Conservation (phyloP, 345 rosid species). For the Gossypium ekmanianum region DNA sequence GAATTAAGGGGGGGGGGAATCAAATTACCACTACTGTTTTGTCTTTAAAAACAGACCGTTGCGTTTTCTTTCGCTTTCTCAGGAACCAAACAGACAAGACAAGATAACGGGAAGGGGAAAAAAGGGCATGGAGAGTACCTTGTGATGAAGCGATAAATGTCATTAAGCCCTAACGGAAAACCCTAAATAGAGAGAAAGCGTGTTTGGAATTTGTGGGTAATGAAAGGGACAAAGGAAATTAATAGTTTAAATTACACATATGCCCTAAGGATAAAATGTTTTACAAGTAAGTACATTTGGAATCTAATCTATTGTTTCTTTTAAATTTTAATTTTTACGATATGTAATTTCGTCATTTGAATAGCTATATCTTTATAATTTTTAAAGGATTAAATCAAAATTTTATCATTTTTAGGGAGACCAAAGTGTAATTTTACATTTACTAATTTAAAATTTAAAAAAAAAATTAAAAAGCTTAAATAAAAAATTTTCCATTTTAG, state of each 20-base stretch:
- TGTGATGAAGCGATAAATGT: neutral
- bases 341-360: too few relatives aligned
- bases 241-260: neutral
- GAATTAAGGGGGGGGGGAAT: too few relatives aligned
- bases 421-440: too few relatives aligned
- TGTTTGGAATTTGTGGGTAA: neutral
- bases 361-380: too few relatives aligned
- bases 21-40: neutral
- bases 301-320: too few relatives aligned
- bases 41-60: neutral
- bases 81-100: slow-evolving; percentile 9
- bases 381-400: too few relatives aligned
- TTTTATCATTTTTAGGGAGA: too few relatives aligned
- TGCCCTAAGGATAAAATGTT: neutral
- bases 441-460: too few relatives aligned
- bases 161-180: neutral
- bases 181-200: slow-evolving; percentile 2
- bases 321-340: too few relatives aligned
- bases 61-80: neutral
- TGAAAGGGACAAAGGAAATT: neutral
- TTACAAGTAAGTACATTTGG: too few relatives aligned
- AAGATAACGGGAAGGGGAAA: neutral
- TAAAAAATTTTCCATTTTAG: too few relatives aligned
- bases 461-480: too few relatives aligned
- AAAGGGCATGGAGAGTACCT: slow-evolving; percentile 8